A percentile compares a stretch with the other conserved stretches of the same genome.
Conservation (phyloP, 2,329 filamentous ascomycete species). For the Penicillium sp. region DNA sequence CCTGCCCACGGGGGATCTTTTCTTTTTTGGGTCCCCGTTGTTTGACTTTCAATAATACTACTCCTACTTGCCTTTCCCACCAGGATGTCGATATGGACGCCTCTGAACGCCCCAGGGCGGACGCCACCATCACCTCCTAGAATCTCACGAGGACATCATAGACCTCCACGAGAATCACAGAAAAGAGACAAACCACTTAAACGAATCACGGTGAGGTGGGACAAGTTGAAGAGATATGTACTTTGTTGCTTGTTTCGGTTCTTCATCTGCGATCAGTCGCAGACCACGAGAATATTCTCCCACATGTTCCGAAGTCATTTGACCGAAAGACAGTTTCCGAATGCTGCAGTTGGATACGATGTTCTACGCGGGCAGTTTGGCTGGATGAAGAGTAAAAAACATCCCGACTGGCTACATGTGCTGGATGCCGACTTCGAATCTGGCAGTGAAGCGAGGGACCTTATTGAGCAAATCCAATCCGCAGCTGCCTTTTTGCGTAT, state of each 20-base stretch:
- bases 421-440: constrained; percentile 22
- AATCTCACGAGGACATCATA: too few species aligned
- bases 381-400: constrained; percentile 15
- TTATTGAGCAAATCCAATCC: constrained; percentile 14
- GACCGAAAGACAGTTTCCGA: constrained; percentile 18
- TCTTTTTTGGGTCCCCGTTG: too few species aligned
- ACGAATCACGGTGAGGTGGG: constrained; percentile 20
- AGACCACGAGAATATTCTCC: constrained; percentile 30
- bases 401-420: constrained; percentile 27
- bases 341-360: not conserved
- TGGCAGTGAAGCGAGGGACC: constrained; percentile 13
- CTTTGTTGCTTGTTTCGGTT: constrained; percentile 31
- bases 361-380: constrained; percentile 24
- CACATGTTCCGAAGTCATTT: constrained; percentile 25
- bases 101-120: too few species aligned
- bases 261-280: constrained; percentile 13
- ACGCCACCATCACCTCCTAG: too few species aligned
- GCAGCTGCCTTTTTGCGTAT: constrained; percentile 12
- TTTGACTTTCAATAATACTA: too few species aligned
- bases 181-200: not conserved
- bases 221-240: constrained; percentile 14
- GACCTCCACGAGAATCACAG: not conserved
- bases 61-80: too few species aligned
- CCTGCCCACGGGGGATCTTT: too few species aligned
- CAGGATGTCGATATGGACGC: too few species aligned